Base-by-base conservation (phyloP, 2,329 filamentous ascomycete genomes). In the Xylariales sp. region DNA sequence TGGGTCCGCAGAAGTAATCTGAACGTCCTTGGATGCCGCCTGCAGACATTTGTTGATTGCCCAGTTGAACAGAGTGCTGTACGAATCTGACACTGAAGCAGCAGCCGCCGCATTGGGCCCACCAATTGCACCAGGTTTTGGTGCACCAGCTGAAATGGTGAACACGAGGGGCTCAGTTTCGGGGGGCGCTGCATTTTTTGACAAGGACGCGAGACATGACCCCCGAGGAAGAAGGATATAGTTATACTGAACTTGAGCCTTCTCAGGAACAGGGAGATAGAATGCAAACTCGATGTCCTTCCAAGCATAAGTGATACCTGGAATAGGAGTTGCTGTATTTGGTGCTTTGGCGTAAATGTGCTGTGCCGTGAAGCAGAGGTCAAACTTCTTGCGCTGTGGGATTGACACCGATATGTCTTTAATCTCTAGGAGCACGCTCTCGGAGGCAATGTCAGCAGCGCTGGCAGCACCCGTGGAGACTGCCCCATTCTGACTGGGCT, bases 331-430 rank as follows among this genome's bases (percentile, higher is more conserved):
- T 2, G 67, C 69, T 2, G 74, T 72, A 29, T 69, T 70, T 1
- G 75, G 63, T 1, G 65, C 62, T 24, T 73, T 67, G 12, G 77
- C 78, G 45, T 81, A 83, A 23, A 83, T 51, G 45, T 76, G 74
- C 42, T 69, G 67, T 5, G 68, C 60, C 3, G 79, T 84, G 44
- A 84, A 74, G 56, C 76, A 80, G 7, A 85, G 56, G 46, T 79
- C 76, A 48, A 78, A 78, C 58, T 84, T 85, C 61, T 85, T 85
- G 45, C 81, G 69, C 60, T 81, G 77, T 0, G 81, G 81, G 4
- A 83, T 69, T 1, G 78, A 75, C n/a, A 84, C 67, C 0, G 79
- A 84, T 15, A 85, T 78, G 30, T 83, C 81, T 56, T 79, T 81
- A 42, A 84, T 66, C 45, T 75, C 74, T 14, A 83, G 63, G 18